These are phyloP conservation scores for Dimargaris verticillata DNA, from an alignment of 192 early-diverging fungal genomes.

Conservation along the genomic window DNA sequence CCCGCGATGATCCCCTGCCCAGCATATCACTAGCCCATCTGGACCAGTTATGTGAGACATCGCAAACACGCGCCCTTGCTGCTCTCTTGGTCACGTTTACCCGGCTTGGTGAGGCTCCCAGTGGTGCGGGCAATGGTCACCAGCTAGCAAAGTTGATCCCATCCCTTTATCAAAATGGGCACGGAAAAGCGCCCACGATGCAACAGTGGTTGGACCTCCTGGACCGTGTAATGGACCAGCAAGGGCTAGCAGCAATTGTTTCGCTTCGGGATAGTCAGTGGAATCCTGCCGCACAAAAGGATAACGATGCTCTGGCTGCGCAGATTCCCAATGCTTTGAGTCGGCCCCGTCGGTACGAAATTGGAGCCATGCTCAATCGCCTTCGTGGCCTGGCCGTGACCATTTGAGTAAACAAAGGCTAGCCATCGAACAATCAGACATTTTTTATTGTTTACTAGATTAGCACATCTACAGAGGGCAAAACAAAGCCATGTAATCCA, in stretches of 20 bases:
- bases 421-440: no score
- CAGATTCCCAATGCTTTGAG: constrained; percentile 23
- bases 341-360: constrained; percentile 25
- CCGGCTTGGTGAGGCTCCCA: neutral
- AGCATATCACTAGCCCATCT: constrained; percentile 31
- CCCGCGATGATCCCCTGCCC: neutral
- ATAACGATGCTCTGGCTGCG: neutral
- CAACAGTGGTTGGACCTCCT: constrained; percentile 18
- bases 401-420: neutral
- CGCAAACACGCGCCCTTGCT: constrained; percentile 34
- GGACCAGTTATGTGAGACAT: constrained; percentile 31
- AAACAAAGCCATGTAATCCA: no score
- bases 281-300: no score
- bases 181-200: constrained; percentile 2
- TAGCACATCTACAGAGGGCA: no score
- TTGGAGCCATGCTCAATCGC: constrained; percentile 31
- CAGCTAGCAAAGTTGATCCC: neutral
- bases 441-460: no score
- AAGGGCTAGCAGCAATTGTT: constrained; percentile 18
- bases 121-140: neutral
- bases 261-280: neutral
- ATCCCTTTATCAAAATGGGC: neutral
- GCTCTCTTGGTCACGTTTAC: constrained; percentile 15
- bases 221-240: constrained; percentile 16
- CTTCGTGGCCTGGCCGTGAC: constrained; percentile 12